A percentile compares a stretch with the other conserved stretches of the same genome.
Conservation (phyloP, 495 filamentous ascomycete genomes). For the Hypoxylon intermedium region DNA sequence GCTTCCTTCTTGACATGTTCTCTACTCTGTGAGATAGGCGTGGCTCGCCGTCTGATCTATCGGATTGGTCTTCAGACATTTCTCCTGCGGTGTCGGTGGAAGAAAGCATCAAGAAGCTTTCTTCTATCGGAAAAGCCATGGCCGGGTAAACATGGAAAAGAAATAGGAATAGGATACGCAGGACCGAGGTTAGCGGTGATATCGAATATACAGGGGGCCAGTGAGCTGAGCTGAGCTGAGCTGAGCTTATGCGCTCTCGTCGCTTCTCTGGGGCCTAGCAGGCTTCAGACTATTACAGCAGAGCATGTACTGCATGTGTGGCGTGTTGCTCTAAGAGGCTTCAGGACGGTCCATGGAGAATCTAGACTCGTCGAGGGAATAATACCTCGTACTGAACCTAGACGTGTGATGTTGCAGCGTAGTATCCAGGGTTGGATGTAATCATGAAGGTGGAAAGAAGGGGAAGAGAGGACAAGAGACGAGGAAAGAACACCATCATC, state of each 20-base stretch:
- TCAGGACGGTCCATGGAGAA: neutral
- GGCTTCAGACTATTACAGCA: neutral
- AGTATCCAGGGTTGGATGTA: neutral
- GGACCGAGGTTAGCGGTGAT: neutral
- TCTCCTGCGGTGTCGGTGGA: slow-evolving; percentile 13
- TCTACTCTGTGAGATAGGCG: neutral
- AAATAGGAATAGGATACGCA: neutral
- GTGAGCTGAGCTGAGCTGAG: neutral
- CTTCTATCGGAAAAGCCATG: slow-evolving; percentile 15
- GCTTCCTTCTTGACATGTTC: slow-evolving; percentile 3
- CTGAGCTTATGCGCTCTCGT: slow-evolving; percentile 1
- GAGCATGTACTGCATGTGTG: neutral
- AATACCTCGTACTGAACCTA: neutral
- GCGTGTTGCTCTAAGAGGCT: neutral
- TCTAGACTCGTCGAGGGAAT: neutral
- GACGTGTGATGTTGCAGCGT: neutral
- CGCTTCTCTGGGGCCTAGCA: neutral
- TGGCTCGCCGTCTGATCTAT: neutral
- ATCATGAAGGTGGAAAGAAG: slow-evolving; percentile 1
- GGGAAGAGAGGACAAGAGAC: neutral
- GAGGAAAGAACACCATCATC: slow-evolving; percentile 12
- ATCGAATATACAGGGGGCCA: neutral
- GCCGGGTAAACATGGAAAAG: neutral
- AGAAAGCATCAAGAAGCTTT: slow-evolving; percentile 24
- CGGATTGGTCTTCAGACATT: slow-evolving; percentile 1